phyloP scores from a whole-genome alignment of 345 rosid genomes.

The Gossypium ekmanianum region DNA sequence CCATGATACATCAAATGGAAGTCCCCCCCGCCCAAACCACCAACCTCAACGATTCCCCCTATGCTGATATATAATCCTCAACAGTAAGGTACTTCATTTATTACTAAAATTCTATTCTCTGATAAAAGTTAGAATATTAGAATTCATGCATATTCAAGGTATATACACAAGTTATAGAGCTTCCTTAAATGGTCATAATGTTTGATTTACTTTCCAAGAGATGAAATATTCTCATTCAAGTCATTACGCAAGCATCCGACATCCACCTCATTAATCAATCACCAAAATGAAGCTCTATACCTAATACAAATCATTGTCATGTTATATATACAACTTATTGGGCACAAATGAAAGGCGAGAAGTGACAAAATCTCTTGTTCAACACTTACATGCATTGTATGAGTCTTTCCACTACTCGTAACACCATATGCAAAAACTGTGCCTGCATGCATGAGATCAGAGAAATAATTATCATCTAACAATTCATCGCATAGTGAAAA shows the following conservation, averaged over 20 bases:
- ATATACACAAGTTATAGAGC: too few relatives aligned
- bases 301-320: not conserved
- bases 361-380: conserved; percentile 5
- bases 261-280: not conserved
- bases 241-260: not conserved
- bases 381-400: conserved; percentile 88
- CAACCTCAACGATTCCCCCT: not conserved
- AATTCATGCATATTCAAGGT: not conserved
- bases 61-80: not conserved
- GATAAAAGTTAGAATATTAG: not conserved
- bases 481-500: not conserved
- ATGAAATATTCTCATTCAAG: not conserved
- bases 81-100: not conserved
- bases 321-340: not conserved
- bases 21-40: not conserved
- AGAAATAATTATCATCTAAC: conserved; percentile 16
- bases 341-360: not conserved
- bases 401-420: conserved; percentile 95
- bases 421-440: conserved; percentile 99
- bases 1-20: conserved; percentile 1
- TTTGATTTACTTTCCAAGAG: not conserved
- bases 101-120: not conserved
- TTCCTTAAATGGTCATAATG: not conserved
- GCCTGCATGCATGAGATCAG: conserved; percentile 49
- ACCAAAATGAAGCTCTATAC: not conserved